Conservation (phyloP, 192 early-diverging fungal genomes). For the Gaertneriomyces sp. region DNA sequence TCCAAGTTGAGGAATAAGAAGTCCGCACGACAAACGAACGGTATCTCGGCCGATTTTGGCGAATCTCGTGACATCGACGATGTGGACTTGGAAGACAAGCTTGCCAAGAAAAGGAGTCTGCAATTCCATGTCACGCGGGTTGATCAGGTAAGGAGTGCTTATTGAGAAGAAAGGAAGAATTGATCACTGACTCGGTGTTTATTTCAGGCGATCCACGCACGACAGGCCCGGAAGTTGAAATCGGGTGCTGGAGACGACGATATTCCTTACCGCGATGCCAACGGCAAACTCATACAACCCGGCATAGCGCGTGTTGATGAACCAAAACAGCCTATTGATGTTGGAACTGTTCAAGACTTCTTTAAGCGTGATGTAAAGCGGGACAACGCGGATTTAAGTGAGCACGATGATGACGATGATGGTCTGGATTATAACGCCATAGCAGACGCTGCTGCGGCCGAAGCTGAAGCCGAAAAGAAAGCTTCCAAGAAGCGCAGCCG, state of each 20-base stretch:
- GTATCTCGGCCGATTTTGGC: conserved; percentile 62
- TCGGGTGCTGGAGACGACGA: conserved; percentile 66
- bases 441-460: conserved; percentile 13
- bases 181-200: neutral
- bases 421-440: conserved; percentile 16
- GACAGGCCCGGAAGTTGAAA: conserved; percentile 15
- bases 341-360: neutral
- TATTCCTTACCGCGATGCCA: conserved; percentile 71
- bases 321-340: neutral
- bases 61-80: conserved; percentile 70
- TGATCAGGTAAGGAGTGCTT: conserved; percentile 47
- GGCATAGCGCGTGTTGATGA: neutral
- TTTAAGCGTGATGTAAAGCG: neutral
- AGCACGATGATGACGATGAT: neutral
- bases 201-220: conserved; percentile 18
- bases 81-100: conserved; percentile 79
- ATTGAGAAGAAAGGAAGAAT: neutral
- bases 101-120: conserved; percentile 51
- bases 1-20: conserved; percentile 34
- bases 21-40: conserved; percentile 8
- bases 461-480: conserved; percentile 35
- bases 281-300: conserved; percentile 24
- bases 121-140: conserved; percentile 63
- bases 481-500: conserved; percentile 39
- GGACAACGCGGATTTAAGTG: conserved; percentile 2